Evolutionary conservation across 2,329 filamentous ascomycete genomes (phyloP).

Genomic region (Fusarium subtropicale): DNA sequence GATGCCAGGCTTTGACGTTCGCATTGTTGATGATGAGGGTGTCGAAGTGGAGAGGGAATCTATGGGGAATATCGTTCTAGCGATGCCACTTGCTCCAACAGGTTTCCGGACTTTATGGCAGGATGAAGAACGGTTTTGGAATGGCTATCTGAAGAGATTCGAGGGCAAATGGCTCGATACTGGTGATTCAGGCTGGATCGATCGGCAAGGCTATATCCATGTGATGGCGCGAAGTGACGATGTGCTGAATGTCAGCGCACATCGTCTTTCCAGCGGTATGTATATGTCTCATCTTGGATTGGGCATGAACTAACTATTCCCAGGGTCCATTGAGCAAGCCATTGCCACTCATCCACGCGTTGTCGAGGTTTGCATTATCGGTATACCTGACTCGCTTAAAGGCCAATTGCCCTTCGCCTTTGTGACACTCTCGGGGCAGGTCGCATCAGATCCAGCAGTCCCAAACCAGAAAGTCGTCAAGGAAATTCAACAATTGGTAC

Average conservation of each 20-base stretch:
- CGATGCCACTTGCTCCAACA: constrained; percentile 83
- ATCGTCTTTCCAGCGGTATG: constrained; percentile 86
- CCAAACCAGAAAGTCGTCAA: constrained; percentile 57
- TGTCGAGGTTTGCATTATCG: constrained; percentile 87
- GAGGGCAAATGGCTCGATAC: constrained; percentile 87
- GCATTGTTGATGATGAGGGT: constrained; percentile 84
- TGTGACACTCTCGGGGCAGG: constrained; percentile 65
- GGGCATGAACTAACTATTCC: constrained; percentile 14
- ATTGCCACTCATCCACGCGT: constrained; percentile 83
- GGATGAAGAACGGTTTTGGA: constrained; percentile 87
- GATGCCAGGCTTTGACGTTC: constrained; percentile 91
- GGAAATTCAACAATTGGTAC: constrained; percentile 80
- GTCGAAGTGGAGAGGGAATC: constrained; percentile 74
- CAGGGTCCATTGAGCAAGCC: constrained; percentile 89
- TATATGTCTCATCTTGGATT: constrained; percentile 13
- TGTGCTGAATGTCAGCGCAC: constrained; percentile 95
- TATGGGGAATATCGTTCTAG: constrained; percentile 94
- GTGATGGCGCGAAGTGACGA: constrained; percentile 80
- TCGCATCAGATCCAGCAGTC: constrained; percentile 64
- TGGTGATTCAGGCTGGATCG: constrained; percentile 89
- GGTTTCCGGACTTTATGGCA: constrained; percentile 88
- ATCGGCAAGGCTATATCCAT: constrained; percentile 75
- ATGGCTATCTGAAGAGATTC: constrained; percentile 86
- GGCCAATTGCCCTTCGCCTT: constrained; percentile 94
- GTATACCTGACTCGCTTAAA: constrained; percentile 86